These are phyloP conservation scores for Magnaporthiopsis poae DNA, from an alignment of 2,329 filamentous ascomycete genomes.

Conservation along the genomic window DNA sequence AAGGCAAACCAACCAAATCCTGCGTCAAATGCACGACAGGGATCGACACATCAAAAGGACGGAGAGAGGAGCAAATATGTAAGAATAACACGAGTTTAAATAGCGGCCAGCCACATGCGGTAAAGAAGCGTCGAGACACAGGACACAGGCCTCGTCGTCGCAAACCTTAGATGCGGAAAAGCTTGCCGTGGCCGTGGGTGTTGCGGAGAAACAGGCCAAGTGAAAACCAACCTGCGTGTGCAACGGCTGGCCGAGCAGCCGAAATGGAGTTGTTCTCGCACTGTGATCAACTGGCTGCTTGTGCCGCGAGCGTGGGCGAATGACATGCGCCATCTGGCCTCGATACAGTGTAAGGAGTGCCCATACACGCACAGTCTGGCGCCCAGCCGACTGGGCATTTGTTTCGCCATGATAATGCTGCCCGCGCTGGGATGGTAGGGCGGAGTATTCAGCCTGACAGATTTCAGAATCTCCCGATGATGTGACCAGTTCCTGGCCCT, in stretches of 20 bases:
- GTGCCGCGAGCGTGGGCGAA: neutral
- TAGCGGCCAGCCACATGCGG: too few relatives aligned
- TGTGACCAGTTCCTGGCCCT: neutral
- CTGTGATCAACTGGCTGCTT: neutral
- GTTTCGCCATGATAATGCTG: neutral
- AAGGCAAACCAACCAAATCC: neutral
- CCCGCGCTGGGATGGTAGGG: too few relatives aligned
- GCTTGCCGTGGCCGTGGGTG: neutral
- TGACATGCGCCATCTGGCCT: neutral
- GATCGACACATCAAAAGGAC: neutral
- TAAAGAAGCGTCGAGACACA: neutral
- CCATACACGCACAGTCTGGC: neutral
- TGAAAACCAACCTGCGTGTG: neutral
- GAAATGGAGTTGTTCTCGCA: neutral
- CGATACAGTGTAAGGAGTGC: neutral
- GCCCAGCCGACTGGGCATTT: neutral
- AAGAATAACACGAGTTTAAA: too few relatives aligned
- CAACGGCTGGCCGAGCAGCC: neutral
- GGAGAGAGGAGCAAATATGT: neutral
- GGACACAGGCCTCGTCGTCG: neutral
- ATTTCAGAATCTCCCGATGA: neutral
- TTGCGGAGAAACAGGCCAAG: neutral
- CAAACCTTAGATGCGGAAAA: neutral
- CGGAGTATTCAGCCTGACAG: neutral
- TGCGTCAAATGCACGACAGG: neutral